Percentiles rank a stretch among this genome's conserved stretches.
phyloP scores from a whole-genome alignment of 2,329 filamentous ascomycete genomes.

The Diaporthe australafricana region DNA sequence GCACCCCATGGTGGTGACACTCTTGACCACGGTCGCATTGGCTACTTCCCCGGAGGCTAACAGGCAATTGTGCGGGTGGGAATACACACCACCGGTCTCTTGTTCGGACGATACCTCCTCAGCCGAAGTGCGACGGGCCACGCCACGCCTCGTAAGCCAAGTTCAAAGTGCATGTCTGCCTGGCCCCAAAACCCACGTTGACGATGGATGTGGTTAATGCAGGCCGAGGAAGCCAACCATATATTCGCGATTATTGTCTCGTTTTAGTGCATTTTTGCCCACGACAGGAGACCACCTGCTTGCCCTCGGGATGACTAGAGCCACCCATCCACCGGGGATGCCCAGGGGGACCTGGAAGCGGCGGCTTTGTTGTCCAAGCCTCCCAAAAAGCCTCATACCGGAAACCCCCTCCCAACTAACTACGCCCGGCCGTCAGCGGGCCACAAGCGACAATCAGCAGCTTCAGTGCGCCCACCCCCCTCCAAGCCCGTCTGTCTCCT shows the following conservation, averaged over 20 bases:
- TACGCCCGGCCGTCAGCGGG: slow-evolving; percentile 30
- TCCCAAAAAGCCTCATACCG: slow-evolving; percentile 23
- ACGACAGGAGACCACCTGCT: background rate
- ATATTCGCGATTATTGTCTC: slow-evolving; percentile 25
- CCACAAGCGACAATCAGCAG: slow-evolving; percentile 21
- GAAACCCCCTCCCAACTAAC: slow-evolving; percentile 21
- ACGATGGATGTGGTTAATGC: slow-evolving; percentile 26
- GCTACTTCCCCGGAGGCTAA: slow-evolving; percentile 2
- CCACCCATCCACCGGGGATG: slow-evolving; percentile 27
- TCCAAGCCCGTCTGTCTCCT: slow-evolving; percentile 7
- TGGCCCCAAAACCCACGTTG: slow-evolving; percentile 2
- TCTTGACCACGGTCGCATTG: slow-evolving; percentile 12
- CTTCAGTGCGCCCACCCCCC: slow-evolving; percentile 12
- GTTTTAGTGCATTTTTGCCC: slow-evolving; percentile 24
- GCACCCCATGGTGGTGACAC: background rate
- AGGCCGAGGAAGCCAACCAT: slow-evolving; percentile 16
- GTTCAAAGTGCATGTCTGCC: slow-evolving; percentile 25
- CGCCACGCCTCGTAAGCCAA: slow-evolving; percentile 24
- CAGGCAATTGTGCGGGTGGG: background rate
- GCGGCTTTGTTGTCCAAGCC: slow-evolving; percentile 30
- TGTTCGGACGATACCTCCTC: slow-evolving; percentile 4
- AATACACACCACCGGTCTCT: slow-evolving; percentile 5
- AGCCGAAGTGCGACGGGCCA: slow-evolving; percentile 2
- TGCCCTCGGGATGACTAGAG: slow-evolving; percentile 12
- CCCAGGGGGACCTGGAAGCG: slow-evolving; percentile 12